A percentile compares a stretch with the other conserved stretches of the same genome.
These are phyloP conservation scores for Aspergillus sp. DNA, from an alignment of 2,329 filamentous ascomycete genomes.

Conservation along the genomic window DNA sequence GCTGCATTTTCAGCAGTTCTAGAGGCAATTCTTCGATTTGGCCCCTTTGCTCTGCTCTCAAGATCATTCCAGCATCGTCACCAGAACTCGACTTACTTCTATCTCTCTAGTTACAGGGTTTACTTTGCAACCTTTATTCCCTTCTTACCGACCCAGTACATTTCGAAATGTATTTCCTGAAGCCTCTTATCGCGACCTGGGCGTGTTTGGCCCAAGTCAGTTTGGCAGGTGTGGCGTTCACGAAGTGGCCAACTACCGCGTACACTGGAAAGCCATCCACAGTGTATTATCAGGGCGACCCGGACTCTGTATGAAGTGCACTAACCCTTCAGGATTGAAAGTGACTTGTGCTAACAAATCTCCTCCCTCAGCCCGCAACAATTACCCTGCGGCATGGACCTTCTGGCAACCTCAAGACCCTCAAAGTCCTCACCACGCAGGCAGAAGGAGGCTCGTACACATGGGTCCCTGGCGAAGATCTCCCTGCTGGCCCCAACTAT, in stretches of 20 bases:
- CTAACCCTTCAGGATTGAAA: neutral
- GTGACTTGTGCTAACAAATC: slow-evolving; percentile 15
- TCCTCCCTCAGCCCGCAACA: slow-evolving; percentile 47
- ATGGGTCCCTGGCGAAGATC: slow-evolving; percentile 50
- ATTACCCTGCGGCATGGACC: slow-evolving; percentile 57
- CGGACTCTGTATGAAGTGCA: slow-evolving; percentile 30
- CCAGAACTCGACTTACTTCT: neutral
- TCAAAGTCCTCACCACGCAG: slow-evolving; percentile 48
- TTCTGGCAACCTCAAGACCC: slow-evolving; percentile 50
- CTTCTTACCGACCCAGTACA: neutral
- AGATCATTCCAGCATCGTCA: neutral
- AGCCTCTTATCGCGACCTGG: slow-evolving; percentile 48
- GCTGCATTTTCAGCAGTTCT: neutral
- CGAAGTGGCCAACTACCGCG: slow-evolving; percentile 50
- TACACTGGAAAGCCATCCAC: slow-evolving; percentile 50
- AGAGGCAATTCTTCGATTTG: neutral
- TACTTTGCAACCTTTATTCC: neutral
- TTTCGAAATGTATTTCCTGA: slow-evolving; percentile 52
- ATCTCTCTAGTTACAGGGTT: neutral
- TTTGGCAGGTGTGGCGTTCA: slow-evolving; percentile 53
- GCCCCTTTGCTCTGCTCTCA: neutral
- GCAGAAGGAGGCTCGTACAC: slow-evolving; percentile 49
- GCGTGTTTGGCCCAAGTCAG: slow-evolving; percentile 44
- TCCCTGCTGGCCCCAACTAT: slow-evolving; percentile 52
- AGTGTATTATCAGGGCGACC: slow-evolving; percentile 50